phyloP scores from a whole-genome alignment of 176 grass and related monocot species.

The Themeda triandra region DNA sequence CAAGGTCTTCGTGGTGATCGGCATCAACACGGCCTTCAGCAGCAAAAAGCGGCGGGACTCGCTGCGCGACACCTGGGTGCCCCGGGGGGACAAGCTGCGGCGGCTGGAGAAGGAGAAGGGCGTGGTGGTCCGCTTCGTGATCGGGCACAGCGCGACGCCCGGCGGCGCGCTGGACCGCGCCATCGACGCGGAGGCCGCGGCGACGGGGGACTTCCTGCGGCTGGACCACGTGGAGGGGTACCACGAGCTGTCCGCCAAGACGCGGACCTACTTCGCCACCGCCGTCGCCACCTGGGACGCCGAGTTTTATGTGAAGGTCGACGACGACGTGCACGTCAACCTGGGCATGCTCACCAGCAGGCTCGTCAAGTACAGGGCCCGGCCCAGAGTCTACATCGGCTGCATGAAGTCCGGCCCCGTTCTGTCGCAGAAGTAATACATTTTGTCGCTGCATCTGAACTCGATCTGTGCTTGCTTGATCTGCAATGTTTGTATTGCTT shows the following conservation, averaged over 20 bases:
- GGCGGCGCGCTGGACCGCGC: slow-evolving; percentile 55
- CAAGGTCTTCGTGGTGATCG: slow-evolving; percentile 58
- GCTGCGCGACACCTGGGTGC: slow-evolving; percentile 72
- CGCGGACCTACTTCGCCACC: slow-evolving; percentile 58
- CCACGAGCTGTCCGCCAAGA: slow-evolving; percentile 83
- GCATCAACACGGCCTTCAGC: slow-evolving; percentile 82
- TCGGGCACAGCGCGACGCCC: slow-evolving; percentile 64
- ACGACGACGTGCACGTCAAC: slow-evolving; percentile 86
- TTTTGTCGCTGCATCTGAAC: not conserved
- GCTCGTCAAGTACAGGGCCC: slow-evolving; percentile 40
- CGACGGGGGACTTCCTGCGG: slow-evolving; percentile 60
- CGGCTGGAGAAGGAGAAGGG: slow-evolving; percentile 62
- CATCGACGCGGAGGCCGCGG: slow-evolving; percentile 55
- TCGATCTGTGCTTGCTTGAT: not conserved
- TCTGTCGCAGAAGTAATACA: slow-evolving; percentile 61
- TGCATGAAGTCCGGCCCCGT: slow-evolving; percentile 90
- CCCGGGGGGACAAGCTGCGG: slow-evolving; percentile 42
- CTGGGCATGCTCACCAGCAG: slow-evolving; percentile 54
- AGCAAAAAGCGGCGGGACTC: slow-evolving; percentile 66
- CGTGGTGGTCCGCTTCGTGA: slow-evolving; percentile 71
- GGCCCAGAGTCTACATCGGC: slow-evolving; percentile 65
- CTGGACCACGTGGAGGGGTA: slow-evolving; percentile 82
- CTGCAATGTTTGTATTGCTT: not conserved
- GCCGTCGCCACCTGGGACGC: slow-evolving; percentile 69
- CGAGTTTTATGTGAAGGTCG: slow-evolving; percentile 84